Conservation (phyloP, 129 eudicot species). For the Artemisia annua region DNA sequence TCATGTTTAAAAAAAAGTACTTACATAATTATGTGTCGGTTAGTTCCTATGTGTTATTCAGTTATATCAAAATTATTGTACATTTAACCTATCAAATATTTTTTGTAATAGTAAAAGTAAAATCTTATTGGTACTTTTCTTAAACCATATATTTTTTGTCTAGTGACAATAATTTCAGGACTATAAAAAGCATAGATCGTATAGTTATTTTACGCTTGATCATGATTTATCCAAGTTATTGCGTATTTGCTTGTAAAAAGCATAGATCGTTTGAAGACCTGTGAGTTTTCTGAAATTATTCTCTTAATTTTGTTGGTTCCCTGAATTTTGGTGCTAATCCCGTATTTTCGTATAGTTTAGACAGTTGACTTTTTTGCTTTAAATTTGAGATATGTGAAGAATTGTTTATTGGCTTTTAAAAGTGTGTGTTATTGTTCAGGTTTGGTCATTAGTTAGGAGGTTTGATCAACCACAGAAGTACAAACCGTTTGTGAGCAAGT, state of each 20-base stretch:
- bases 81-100: no score
- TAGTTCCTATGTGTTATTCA: neutral
- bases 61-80: no score
- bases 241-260: constrained; percentile 1
- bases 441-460: constrained; percentile 79
- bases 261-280: neutral
- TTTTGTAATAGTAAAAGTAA: no score
- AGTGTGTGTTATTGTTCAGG: constrained; percentile 37
- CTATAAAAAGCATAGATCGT: no score
- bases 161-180: neutral
- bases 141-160: no score
- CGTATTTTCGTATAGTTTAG: no score
- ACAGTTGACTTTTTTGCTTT: neutral
- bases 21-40: no score
- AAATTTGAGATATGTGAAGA: neutral
- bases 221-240: neutral
- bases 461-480: constrained; percentile 84
- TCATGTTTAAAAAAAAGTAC: no score
- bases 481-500: constrained; percentile 74
- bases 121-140: no score
- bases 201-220: neutral
- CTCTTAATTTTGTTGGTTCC: neutral
- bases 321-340: neutral
- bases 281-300: neutral
- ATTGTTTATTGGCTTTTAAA: neutral